phyloP scores from a whole-genome alignment of 345 rosid species.

The Gossypium sturtianum region DNA sequence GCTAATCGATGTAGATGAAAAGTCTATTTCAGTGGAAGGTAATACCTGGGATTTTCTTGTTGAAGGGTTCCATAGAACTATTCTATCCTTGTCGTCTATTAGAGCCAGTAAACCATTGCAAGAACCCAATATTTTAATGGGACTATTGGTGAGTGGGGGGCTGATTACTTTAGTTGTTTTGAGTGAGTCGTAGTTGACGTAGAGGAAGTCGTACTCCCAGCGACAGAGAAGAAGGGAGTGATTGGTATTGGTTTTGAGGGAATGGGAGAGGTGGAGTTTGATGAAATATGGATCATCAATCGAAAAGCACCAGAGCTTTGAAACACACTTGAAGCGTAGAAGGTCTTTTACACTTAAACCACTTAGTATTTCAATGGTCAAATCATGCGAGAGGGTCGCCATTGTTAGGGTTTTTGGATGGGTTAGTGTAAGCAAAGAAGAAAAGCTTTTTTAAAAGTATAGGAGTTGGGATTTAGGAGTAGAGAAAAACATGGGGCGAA shows the following conservation, averaged over 20 bases:
- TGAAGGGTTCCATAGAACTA: conserved; percentile 31
- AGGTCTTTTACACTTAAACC: conserved; percentile 25
- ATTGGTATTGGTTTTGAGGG: background rate
- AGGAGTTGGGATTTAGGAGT: too few relatives aligned
- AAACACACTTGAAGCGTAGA: conserved; percentile 31
- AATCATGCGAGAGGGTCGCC: background rate
- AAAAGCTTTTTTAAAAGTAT: too few relatives aligned
- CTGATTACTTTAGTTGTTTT: background rate
- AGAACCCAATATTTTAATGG: conserved; percentile 33
- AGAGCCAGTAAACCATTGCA: conserved; percentile 33
- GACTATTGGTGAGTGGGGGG: background rate
- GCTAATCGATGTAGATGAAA: background rate
- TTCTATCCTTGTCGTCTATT: conserved; percentile 22
- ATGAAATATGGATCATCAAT: conserved; percentile 26
- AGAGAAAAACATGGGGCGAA: too few relatives aligned
- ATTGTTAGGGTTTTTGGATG: background rate
- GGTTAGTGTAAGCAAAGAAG: background rate
- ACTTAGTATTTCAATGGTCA: conserved; percentile 8
- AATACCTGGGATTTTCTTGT: conserved; percentile 19
- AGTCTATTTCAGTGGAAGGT: background rate
- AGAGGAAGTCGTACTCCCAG: background rate
- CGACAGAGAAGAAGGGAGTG: conserved; percentile 15
- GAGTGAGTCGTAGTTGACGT: conserved; percentile 23
- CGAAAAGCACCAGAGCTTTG: conserved; percentile 15
- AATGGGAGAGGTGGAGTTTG: conserved; percentile 4